phyloP scores from a whole-genome alignment of 1,284 basidiomycete species.

The Sporisorium iseilematis-ciliati region DNA sequence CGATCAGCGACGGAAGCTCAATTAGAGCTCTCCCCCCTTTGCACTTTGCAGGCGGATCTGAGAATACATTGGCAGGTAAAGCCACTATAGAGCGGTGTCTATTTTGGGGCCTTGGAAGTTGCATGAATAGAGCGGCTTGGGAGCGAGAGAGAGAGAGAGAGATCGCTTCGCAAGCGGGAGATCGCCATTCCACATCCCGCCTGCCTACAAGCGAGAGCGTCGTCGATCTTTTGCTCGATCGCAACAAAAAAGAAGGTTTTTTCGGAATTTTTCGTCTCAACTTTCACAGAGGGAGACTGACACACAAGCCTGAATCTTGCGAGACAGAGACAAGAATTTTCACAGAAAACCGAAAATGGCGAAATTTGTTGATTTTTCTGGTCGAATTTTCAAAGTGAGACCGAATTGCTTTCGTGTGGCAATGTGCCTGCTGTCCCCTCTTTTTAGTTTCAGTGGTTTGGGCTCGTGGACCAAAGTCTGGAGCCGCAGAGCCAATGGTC shows the following conservation, averaged over 20 bases:
- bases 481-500: not conserved
- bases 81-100: too few relatives aligned
- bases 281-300: not conserved
- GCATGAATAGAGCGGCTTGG: too few relatives aligned
- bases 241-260: not conserved
- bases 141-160: too few relatives aligned
- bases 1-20: conserved; percentile 7
- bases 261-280: not conserved
- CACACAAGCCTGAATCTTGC: not conserved
- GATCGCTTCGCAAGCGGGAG: too few relatives aligned
- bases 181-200: too few relatives aligned
- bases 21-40: not conserved
- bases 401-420: not conserved
- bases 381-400: conserved; percentile 4
- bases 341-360: conserved; percentile 8
- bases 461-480: not conserved
- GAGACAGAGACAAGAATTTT: not conserved
- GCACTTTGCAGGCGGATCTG: not conserved
- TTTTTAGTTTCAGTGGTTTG: conserved; percentile 1
- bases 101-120: too few relatives aligned
- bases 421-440: conserved; percentile 7
- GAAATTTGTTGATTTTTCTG: not conserved
- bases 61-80: too few relatives aligned
- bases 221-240: too few relatives aligned
- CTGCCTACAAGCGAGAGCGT: too few relatives aligned